Evolutionary conservation across 306 rosid genomes (phyloP), one percentile per base, ranked within the genome.

Genomic region (Bauhinia variegata): DNA sequence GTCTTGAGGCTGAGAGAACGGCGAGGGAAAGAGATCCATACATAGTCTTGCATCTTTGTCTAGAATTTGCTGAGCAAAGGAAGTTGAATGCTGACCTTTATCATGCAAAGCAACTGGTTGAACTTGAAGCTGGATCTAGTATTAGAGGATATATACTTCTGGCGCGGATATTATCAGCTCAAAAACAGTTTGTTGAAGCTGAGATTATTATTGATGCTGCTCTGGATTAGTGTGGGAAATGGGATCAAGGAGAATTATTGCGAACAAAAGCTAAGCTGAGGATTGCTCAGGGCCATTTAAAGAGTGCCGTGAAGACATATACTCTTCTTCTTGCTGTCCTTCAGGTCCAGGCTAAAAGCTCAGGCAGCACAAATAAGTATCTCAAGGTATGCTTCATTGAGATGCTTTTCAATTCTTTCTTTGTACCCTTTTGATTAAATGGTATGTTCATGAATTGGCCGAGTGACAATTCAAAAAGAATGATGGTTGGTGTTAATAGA

Each of bases 241-340:
- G 91, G 96, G 95, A 92, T 54, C 98, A 89, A 67, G 98, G 95
- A 69, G 95, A 85, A 46, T 77, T 92, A 54, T 79, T 89, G 67
- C 83, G 82, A 67, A 87, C 92, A 32, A 92, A 87, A 79, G 98
- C 98, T 59, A 92, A 87, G 69, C 84, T 92, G 44, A 91, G 78
- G 69, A 82, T 86, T 30, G 95, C 95, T 4, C 96, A 92, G 56
- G 95, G 87, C 67, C 87, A 66, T 71, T 62, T 89, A 39, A 87
- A 86, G 82, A 80, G 73, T 47, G 89, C 95, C 33, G 71, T 84
- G 65, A 81, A 86, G 63, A 89, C 95, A 4, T 89, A 85, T 48
- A 87, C 86, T 60, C 87, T 75, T 75, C 84, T 92, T 72, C 91
- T 92, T 57, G 95, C 96, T 17, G 81, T 92, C 71, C 84, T 92